Evolutionary conservation across 306 rosid species (phyloP), one percentile per base, ranked within the genome.

Genomic region (Potentilla sterilis): DNA sequence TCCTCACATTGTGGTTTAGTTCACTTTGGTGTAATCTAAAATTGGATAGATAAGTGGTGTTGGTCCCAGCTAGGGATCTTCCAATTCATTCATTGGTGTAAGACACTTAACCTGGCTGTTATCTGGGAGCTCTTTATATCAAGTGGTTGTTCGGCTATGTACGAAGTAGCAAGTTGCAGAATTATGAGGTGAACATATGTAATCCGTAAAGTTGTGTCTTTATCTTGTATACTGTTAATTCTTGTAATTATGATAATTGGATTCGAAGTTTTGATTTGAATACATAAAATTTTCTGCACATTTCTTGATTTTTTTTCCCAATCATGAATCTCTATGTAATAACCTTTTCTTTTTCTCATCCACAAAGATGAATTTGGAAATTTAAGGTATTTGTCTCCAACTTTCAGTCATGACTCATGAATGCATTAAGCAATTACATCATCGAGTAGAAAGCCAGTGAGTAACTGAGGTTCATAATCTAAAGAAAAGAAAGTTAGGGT

Each of bases 111-210:
- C 78, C 78, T 22, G 69, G 77, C 85, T 74, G 68, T 35, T 49
- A 24, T 76, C 58, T 84, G 83, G 79, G 80, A 83, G 80, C 75
- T 64, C 68, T 78, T 75, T 80, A 77, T 41, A 49, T 81, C 82
- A 75, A 65, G 61, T 61, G 66, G 81, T 77, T 85, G 81, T 68
- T 71, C 80, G 81, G 86, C 82, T 77, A 57, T 85, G 87, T 84
- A 81, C 35, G 69, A 22, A 64, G 76, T 43, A 70, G 80, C 70
- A 67, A 14, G 52, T 78, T 70, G 77, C 83, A 78, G 83, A 40
- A 51, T 46, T 80, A 69, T 68, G 76, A 67, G 75, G 75, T 70
- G 83, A 80, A 79, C 67, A 65, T 74, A 76, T 81, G 78, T 74
- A 22, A 32, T 43, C 22, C 57, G 9, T 70, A 28, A 15, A 76